A percentile compares a stretch with the other conserved stretches of the same genome.
These are phyloP conservation scores for Aureococcus anophagefferens DNA, from an alignment of 108 stramenopile species.

Conservation along the genomic window DNA sequence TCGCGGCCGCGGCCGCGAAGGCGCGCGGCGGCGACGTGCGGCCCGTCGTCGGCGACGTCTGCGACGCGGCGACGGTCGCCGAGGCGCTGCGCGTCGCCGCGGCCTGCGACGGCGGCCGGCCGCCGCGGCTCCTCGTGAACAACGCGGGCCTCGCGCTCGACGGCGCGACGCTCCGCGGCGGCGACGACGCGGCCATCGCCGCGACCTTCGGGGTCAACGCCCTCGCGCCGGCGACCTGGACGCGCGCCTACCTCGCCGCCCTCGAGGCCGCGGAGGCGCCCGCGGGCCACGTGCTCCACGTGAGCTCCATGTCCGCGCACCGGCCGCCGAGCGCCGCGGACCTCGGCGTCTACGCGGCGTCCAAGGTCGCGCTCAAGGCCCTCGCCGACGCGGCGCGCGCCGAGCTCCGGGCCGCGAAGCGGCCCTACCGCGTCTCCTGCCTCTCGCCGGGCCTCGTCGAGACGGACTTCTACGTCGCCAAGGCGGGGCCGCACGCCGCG, in stretches of 20 bases:
- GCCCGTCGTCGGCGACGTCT: neutral
- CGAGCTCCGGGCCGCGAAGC: neutral
- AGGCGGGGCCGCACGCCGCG: neutral
- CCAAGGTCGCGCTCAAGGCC: neutral
- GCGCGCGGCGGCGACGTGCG: neutral
- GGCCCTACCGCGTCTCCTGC: neutral
- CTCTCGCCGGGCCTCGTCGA: neutral
- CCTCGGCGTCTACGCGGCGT: neutral
- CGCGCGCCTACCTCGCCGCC: neutral
- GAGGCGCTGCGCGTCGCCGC: neutral
- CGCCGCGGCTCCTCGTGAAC: neutral
- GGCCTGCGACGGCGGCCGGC: no score
- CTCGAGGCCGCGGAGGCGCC: neutral
- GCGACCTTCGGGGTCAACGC: neutral
- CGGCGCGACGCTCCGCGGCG: neutral
- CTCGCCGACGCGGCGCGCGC: neutral
- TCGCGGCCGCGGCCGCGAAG: neutral
- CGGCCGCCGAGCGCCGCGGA: neutral
- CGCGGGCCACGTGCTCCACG: neutral
- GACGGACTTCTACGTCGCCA: neutral
- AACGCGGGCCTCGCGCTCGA: neutral
- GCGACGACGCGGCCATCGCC: neutral
- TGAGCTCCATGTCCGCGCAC: neutral
- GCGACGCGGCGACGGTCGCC: neutral
- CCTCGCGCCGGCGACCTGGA: neutral